A percentile compares a stretch with the other conserved stretches of the same genome.
Evolutionary conservation across 2,329 filamentous ascomycete species (phyloP).

Genomic region (Fusarium albidum): DNA sequence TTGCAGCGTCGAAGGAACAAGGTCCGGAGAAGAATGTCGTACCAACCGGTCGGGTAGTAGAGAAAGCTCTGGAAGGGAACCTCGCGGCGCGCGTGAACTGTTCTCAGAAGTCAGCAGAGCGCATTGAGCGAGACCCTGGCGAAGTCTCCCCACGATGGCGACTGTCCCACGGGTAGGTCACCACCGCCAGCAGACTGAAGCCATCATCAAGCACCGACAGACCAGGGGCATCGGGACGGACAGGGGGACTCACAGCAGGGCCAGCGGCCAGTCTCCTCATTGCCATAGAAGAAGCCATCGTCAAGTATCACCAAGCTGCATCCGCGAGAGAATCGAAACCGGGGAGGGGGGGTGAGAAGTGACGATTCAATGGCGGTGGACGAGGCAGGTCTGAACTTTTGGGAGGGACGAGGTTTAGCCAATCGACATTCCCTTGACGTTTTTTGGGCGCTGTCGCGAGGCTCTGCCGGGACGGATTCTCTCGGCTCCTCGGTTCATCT

Average conservation of each 20-base stretch:
- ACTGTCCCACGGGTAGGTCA: neutral
- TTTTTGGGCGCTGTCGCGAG: slow-evolving; percentile 39
- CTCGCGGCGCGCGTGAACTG: slow-evolving; percentile 71
- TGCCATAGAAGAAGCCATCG: slow-evolving; percentile 71
- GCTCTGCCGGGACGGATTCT: slow-evolving; percentile 39
- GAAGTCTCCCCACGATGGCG: slow-evolving; percentile 23
- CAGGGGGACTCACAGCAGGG: slow-evolving; percentile 64
- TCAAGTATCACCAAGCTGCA: slow-evolving; percentile 46
- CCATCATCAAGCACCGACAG: slow-evolving; percentile 25
- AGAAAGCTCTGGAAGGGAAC: slow-evolving; percentile 80
- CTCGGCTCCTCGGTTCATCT: slow-evolving; percentile 47
- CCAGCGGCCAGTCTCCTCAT: slow-evolving; percentile 67
- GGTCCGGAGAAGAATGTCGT: slow-evolving; percentile 46
- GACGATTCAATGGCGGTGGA: slow-evolving; percentile 36
- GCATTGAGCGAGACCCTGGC: slow-evolving; percentile 5
- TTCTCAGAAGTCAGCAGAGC: slow-evolving; percentile 33
- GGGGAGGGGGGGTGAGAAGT: no score
- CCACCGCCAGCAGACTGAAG: slow-evolving; percentile 10
- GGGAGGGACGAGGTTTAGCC: slow-evolving; percentile 34
- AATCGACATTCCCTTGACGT: slow-evolving; percentile 38
- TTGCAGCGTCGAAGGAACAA: slow-evolving; percentile 6
- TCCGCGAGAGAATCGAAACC: slow-evolving; percentile 42
- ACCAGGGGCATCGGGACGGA: slow-evolving; percentile 19
- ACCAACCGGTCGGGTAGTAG: slow-evolving; percentile 83
- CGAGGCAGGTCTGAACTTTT: slow-evolving; percentile 39